Percentiles rank a stretch among this genome's conserved stretches.
These are phyloP conservation scores for Aspergillus pseudoterreus DNA, from an alignment of 2,329 filamentous ascomycete genomes.

Conservation along the genomic window DNA sequence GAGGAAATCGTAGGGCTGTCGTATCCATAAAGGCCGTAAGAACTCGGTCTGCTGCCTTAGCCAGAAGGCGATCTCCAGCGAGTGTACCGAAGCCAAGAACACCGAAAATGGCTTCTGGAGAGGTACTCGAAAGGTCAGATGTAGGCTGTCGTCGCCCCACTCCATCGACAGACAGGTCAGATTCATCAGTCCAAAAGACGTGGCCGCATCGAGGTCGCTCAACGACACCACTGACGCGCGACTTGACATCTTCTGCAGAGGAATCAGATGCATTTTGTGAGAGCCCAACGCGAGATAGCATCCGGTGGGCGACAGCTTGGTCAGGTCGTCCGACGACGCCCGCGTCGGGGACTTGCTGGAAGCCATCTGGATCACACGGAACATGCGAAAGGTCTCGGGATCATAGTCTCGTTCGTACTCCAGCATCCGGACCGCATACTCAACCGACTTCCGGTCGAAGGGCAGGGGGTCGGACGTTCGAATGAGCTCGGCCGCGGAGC, in stretches of 20 bases:
- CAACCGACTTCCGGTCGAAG: conserved; percentile 58
- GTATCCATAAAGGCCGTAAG: conserved; percentile 63
- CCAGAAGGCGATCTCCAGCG: conserved; percentile 61
- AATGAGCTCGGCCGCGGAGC: conserved; percentile 56
- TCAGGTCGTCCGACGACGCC: conserved; percentile 63
- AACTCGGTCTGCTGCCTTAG: conserved; percentile 60
- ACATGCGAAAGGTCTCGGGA: conserved; percentile 63
- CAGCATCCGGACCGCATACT: conserved; percentile 59
- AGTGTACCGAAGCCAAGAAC: conserved; percentile 61
- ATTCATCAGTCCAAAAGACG: conserved; percentile 61
- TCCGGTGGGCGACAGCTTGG: conserved; percentile 61
- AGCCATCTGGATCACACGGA: conserved; percentile 64
- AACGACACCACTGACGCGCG: conserved; percentile 54
- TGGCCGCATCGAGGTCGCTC: conserved; percentile 47
- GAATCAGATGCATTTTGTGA: conserved; percentile 66
- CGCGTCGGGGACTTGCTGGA: conserved; percentile 52
- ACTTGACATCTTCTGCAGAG: conserved; percentile 56
- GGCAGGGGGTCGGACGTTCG: conserved; percentile 50
- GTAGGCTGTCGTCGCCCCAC: conserved; percentile 62
- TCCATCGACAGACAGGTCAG: conserved; percentile 58
- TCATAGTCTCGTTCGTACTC: conserved; percentile 68
- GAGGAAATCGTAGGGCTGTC: conserved; percentile 59
- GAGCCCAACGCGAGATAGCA: conserved; percentile 67
- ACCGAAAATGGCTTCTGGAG: conserved; percentile 54
- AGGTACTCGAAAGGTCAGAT: conserved; percentile 61